Evolutionary conservation across 2,329 filamentous ascomycete genomes (phyloP), one percentile per base, ranked within the genome.

Genomic region (Parastagonospora avenae): DNA sequence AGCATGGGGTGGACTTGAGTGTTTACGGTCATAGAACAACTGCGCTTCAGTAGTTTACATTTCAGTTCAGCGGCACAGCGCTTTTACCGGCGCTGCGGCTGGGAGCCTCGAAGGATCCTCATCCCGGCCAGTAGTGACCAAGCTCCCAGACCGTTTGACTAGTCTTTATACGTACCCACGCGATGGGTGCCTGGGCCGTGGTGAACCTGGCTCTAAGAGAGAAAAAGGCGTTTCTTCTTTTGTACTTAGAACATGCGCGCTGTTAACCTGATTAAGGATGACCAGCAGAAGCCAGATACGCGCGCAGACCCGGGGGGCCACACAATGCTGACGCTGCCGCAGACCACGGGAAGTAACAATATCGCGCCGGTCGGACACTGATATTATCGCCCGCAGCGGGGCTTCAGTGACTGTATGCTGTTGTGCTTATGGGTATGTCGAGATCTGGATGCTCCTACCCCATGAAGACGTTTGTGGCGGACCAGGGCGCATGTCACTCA

Each of bases 41-140:
- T 66, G 62, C 63, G 60, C 59, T 59, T 55, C 60, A 64, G 63
- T 67, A 58, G 65, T 53, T 61, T 63, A 63, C 61, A 56, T 50
- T 58, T 57, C 49, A 46, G 24, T 46, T 66, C 66, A 68, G 57
- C 56, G 51, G 51, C 53, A 64, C 62, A 66, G 59, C 59, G 60
- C 56, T 63, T 66, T 70, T 67, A 61, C 70, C 70, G 66, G 67
- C 51, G 70, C 54, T 67, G 64, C 65, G 68, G 68, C 68, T 68
- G 64, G 60, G 67, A 70, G 70, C 70, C 65, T 70, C 62, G 68
- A 66, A 69, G 72, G 70, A 74, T 73, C 54, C 43, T 12, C 32
- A 64, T 59, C 70, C 70, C 62, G 57, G 68, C 45, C 49, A 52
- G 61, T 54, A 59, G 61, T 57, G 61, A 61, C 66, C 68, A 71